phyloP scores from a whole-genome alignment of 192 early-diverging fungal genomes.

The Umbelopsis sp. region DNA sequence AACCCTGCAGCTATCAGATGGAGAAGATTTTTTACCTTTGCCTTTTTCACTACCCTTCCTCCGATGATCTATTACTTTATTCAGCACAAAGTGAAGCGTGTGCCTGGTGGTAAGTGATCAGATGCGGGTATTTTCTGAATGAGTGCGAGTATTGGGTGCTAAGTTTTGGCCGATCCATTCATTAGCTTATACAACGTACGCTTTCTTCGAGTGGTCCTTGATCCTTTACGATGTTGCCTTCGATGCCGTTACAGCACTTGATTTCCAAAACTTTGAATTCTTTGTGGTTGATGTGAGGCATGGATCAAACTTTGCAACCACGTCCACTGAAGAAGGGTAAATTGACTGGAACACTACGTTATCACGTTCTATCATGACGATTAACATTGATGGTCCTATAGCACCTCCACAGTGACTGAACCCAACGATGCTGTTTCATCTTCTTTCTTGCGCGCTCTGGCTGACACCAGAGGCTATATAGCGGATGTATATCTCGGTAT shows the following conservation, averaged over 20 bases:
- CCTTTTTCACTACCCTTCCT: slow-evolving; percentile 70
- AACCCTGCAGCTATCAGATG: slow-evolving; percentile 50
- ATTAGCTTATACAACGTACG: slow-evolving; percentile 74
- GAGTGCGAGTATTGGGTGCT: too few species aligned
- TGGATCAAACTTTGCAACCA: not conserved
- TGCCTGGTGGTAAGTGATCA: slow-evolving; percentile 59
- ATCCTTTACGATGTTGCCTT: slow-evolving; percentile 79
- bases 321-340: slow-evolving; percentile 2
- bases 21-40: slow-evolving; percentile 53
- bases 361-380: not conserved
- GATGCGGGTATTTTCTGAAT: too few species aligned
- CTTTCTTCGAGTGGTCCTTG: slow-evolving; percentile 84
- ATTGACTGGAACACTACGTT: not conserved
- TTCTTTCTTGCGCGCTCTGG: slow-evolving; percentile 3
- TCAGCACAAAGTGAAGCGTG: slow-evolving; percentile 72
- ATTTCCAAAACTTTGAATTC: slow-evolving; percentile 62
- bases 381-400: not conserved
- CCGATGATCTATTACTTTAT: slow-evolving; percentile 82
- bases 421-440: slow-evolving; percentile 28
- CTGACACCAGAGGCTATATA: slow-evolving; percentile 41
- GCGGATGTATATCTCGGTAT: slow-evolving; percentile 70
- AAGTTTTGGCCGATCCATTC: not conserved
- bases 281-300: slow-evolving; percentile 41
- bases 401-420: not conserved
- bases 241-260: slow-evolving; percentile 70